phyloP scores from a whole-genome alignment of 2,329 filamentous ascomycete genomes.

The Calonectria leucothoes region DNA sequence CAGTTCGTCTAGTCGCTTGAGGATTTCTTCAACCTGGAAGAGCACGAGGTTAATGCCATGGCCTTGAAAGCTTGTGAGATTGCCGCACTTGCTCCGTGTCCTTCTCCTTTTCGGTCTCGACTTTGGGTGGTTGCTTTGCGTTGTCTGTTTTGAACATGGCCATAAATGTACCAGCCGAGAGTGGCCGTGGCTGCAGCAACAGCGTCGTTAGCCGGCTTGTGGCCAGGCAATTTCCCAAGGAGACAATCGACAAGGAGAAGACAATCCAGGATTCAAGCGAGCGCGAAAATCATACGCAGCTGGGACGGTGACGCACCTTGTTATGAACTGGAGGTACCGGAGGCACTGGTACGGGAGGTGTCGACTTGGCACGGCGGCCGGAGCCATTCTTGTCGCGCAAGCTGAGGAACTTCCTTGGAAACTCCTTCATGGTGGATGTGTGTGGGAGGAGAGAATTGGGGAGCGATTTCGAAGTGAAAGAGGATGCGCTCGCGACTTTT shows the following conservation, averaged over 20 bases:
- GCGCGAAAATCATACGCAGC: neutral
- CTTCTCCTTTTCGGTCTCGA: conserved; percentile 62
- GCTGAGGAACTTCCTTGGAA: conserved; percentile 75
- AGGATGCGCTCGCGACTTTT: conserved; percentile 42
- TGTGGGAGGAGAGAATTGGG: neutral
- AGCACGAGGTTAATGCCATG: conserved; percentile 26
- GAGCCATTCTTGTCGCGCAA: conserved; percentile 72
- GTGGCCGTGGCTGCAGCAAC: conserved; percentile 58
- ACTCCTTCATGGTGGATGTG: conserved; percentile 61
- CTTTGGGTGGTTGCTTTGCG: conserved; percentile 58
- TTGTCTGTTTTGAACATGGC: conserved; percentile 73
- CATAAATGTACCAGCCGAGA: conserved; percentile 69
- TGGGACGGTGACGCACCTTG: conserved; percentile 58
- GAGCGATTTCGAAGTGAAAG: conserved; percentile 17
- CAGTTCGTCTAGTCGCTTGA: conserved; percentile 54
- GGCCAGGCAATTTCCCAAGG: neutral
- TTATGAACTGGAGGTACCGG: conserved; percentile 41
- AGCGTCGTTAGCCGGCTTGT: conserved; percentile 21
- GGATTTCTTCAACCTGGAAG: conserved; percentile 55
- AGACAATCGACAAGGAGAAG: neutral
- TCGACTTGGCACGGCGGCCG: conserved; percentile 67
- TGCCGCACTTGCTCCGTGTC: conserved; percentile 53
- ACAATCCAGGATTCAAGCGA: neutral
- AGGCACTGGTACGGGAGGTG: conserved; percentile 60
- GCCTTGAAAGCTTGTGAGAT: conserved; percentile 1